Conservation (phyloP, 2,329 filamentous ascomycete genomes). For the Thielaviopsis populi region DNA sequence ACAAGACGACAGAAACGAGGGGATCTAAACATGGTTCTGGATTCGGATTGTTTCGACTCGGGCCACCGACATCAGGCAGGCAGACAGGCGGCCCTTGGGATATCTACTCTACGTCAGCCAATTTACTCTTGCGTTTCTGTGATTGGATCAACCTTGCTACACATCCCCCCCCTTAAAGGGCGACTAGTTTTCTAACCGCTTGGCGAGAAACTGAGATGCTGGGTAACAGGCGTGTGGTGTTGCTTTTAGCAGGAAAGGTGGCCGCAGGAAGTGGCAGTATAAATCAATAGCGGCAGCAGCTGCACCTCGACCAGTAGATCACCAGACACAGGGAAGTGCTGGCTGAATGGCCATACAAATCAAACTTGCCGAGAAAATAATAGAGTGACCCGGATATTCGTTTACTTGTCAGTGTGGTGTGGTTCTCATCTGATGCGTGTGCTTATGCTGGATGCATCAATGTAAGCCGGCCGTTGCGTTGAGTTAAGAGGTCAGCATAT, state of each 20-base stretch:
- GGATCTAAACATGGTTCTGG: background rate
- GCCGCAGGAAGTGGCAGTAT: background rate
- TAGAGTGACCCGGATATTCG: background rate
- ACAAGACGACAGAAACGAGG: background rate
- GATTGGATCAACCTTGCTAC: background rate
- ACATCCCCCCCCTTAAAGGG: background rate
- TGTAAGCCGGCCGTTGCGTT: background rate
- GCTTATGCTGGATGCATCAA: background rate
- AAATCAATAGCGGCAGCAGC: background rate
- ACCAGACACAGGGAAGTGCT: background rate
- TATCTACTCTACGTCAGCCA: background rate
- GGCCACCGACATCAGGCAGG: too few relatives aligned
- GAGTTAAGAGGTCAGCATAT: background rate
- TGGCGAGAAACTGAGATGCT: too few relatives aligned
- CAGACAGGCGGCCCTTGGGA: background rate
- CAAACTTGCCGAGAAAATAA: background rate
- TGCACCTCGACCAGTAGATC: background rate
- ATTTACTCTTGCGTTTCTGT: background rate
- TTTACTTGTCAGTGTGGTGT: background rate
- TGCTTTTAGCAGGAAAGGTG: background rate
- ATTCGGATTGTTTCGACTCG: background rate
- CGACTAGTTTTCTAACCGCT: too few relatives aligned
- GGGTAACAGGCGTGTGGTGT: too few relatives aligned
- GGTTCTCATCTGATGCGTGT: background rate
- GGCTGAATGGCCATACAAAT: background rate